Base-by-base conservation (phyloP, 805 yeast species). In the Starmerella potacharoeniae region DNA sequence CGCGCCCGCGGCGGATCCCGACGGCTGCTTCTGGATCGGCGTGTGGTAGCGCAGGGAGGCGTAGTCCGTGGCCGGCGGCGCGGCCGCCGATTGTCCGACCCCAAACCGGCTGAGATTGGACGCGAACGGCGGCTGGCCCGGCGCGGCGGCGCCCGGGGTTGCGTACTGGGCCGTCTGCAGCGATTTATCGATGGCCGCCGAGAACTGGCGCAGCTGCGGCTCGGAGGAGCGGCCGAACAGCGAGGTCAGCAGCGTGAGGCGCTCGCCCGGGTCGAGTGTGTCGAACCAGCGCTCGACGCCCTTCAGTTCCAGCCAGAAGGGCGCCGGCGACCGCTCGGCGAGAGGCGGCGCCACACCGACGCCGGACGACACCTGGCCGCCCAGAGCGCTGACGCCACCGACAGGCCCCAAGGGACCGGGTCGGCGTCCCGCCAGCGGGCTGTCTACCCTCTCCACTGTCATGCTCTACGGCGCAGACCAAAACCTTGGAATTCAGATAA, bases 211-310 rank as follows among this genome's bases (percentile, higher is more conserved):
- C 34, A 60, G 55, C 57, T 60, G 62, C 34, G 52, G 47, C 50
- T 56, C 60, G 16, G 59, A 36, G 36, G 63, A 58, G 39, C 61
- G 71, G 53, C 68, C 68, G 22, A 69, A 61, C 40, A 73, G 64
- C 10, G 74, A 60, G 49, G 66, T 62, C 49, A 72, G 58, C 9
- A 75, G 66, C 34, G 73, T 69, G 7, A 71, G 64, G 39, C 73
- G 69, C 58, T 73, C 76, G 30, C 65, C 65, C 36, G 66, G 65
- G 48, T 65, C 61, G 35, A 73, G 65, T 36, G 66, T 65, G 41
- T 69, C 66, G 60, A 70, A 73, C 76, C 76, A 73, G 51, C 66
- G 64, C 59, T 69, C 74, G 55, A 72, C 64, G 36, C 70, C 66
- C 45, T 58, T 53, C 39, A 58, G 60, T 29, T 57, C 58, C 57